Conservation (phyloP, 345 rosid species). For the Heritiera littoralis region DNA sequence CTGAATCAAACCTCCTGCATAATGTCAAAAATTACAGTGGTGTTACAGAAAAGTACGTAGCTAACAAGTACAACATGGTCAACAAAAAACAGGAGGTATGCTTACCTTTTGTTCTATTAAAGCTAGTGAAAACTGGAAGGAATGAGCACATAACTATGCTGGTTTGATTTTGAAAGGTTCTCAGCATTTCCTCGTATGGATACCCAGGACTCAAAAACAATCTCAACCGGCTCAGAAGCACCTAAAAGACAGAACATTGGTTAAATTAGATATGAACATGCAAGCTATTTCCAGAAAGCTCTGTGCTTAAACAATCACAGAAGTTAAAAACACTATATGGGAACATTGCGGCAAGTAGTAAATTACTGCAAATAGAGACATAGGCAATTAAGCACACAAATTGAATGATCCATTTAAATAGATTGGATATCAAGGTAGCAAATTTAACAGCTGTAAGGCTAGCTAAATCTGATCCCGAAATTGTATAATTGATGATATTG, state of each 20-base stretch:
- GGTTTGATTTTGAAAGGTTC: conserved; percentile 91
- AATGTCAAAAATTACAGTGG: conserved; percentile 13
- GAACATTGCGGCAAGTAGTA: not conserved
- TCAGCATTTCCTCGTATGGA: conserved; percentile 86
- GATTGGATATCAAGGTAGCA: not conserved
- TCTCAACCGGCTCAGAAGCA: conserved; percentile 79
- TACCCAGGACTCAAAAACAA: conserved; percentile 90
- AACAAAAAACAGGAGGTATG: conserved; percentile 12
- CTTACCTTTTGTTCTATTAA: conserved; percentile 71
- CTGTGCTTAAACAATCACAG: not conserved
- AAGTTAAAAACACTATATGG: not conserved
- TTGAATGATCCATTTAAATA: not conserved
- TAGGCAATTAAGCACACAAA: not conserved
- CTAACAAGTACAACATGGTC: not conserved
- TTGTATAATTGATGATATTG: not conserved
- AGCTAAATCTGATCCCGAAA: not conserved
- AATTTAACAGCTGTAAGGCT: not conserved
- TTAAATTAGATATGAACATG: not conserved
- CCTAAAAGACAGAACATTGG: conserved; percentile 38
- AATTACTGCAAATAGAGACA: not conserved
- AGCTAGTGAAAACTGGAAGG: conserved; percentile 65
- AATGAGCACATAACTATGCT: conserved; percentile 78
- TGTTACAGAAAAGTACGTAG: conserved; percentile 22
- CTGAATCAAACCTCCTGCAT: conserved; percentile 78
- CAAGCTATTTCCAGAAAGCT: not conserved